Evolutionary conservation across 805 yeast genomes (phyloP).

Genomic region (Hagleromyces aurorensis): DNA sequence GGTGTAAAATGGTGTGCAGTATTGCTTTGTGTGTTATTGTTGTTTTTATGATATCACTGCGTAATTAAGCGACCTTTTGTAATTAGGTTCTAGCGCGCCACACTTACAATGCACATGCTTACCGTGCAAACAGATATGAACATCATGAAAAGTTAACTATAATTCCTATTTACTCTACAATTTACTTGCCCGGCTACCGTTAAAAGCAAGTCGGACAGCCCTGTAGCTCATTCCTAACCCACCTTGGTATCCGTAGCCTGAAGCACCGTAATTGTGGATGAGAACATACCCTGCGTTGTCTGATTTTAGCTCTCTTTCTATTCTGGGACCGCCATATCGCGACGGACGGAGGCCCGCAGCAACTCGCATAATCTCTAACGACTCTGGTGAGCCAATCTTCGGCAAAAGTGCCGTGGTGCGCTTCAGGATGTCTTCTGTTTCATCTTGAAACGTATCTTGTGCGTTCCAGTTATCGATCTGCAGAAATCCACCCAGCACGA

Average conservation of each 20-base stretch:
- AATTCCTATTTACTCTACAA: no score
- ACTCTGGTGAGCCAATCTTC: constrained; percentile 34
- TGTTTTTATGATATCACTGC: not conserved
- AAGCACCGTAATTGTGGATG: constrained; percentile 67
- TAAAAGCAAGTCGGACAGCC: constrained; percentile 34
- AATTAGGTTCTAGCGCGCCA: not conserved
- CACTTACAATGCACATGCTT: no score
- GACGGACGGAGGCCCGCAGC: constrained; percentile 74
- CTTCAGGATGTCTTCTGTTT: constrained; percentile 52
- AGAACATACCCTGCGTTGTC: constrained; percentile 36
- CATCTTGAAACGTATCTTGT: constrained; percentile 43
- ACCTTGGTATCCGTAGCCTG: constrained; percentile 60
- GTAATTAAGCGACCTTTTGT: not conserved
- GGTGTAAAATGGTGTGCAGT: no score
- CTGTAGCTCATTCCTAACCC: constrained; percentile 52
- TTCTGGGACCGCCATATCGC: constrained; percentile 66
- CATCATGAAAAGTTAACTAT: no score
- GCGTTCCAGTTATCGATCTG: constrained; percentile 57
- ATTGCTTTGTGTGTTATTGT: no score
- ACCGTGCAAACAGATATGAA: no score
- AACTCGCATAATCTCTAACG: constrained; percentile 48
- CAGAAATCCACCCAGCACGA: constrained; percentile 68
- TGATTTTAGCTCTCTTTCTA: constrained; percentile 43
- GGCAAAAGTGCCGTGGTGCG: constrained; percentile 51
- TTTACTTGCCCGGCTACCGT: constrained; percentile 2